Percentiles rank a stretch among this genome's conserved stretches.
phyloP scores from a whole-genome alignment of 2,329 filamentous ascomycete species.

The Davidsoniella australis region DNA sequence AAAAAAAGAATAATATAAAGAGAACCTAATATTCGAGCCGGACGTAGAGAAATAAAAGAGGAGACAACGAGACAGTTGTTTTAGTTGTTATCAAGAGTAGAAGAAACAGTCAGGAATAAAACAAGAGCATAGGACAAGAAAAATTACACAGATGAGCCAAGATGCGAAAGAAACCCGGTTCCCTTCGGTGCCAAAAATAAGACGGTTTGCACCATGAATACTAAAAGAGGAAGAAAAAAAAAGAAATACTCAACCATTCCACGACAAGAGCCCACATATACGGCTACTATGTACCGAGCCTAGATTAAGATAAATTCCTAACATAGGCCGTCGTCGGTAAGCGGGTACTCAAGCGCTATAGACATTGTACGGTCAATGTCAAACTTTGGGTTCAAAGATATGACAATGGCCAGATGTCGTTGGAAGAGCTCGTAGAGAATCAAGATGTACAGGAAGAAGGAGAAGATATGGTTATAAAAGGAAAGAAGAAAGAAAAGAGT shows the following conservation, averaged over 20 bases:
- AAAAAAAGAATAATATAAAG: no score
- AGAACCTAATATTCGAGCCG: no score
- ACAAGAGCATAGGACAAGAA: not conserved
- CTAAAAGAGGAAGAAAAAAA: no score
- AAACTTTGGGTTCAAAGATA: no score
- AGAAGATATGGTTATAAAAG: not conserved
- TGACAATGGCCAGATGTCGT: no score
- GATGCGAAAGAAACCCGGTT: not conserved
- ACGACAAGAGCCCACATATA: no score
- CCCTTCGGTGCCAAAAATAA: not conserved
- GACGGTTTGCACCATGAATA: not conserved
- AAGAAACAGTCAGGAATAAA: not conserved
- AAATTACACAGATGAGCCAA: not conserved
- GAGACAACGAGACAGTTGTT: no score
- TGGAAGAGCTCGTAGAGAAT: not conserved
- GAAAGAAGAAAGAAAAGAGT: slow-evolving; percentile 1
- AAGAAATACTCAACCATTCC: no score
- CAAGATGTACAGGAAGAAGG: not conserved
- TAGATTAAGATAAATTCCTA: no score
- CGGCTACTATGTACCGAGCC: no score
- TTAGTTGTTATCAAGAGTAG: not conserved
- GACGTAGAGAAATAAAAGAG: no score
- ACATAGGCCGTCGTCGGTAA: no score
- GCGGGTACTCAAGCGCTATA: not conserved
- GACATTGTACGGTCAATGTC: not conserved